Evolutionary conservation across 495 filamentous ascomycete species (phyloP), one percentile per base, ranked within the genome.

Genomic region (Barbatosphaeria neglecta): DNA sequence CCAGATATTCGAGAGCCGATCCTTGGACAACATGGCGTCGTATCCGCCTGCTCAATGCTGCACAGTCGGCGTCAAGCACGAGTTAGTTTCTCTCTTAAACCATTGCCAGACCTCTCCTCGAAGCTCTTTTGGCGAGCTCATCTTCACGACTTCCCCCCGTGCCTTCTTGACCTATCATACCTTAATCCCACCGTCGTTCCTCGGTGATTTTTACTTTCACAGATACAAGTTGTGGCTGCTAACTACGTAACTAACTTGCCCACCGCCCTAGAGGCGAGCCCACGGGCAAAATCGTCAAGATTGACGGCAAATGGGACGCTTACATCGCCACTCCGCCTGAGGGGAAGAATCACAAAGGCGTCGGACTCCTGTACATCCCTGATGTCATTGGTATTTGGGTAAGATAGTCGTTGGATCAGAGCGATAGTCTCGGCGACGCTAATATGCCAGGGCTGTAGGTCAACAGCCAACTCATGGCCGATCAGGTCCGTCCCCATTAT

Each of bases 391-490:
- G 83, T 49, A 76, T 86, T 62, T 87, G 78, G 72, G 31, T 35
- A n/a, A 11, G 31, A n/a, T n/a, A n/a, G n/a, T n/a, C n/a, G n/a
- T n/a, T n/a, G n/a, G n/a, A n/a, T n/a, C n/a, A n/a, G n/a, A n/a
- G n/a, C n/a, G n/a, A n/a, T n/a, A n/a, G n/a, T n/a, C 27, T 35
- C 13, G 9, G 9, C 11, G 11, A n/a, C n/a, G n/a, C n/a, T n/a
- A n/a, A n/a, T n/a, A n/a, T n/a, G n/a, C n/a, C n/a, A n/a, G n/a
- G n/a, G n/a, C n/a, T n/a, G 13, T n/a, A 35, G 31, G 67, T 76
- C 60, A 93, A 93, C 67, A 69, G 77, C 57, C 71, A 90, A 68
- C 76, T 95, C 41, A 67, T 90, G 47, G 87, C 86, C 48, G 87
- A 93, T 68, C 82, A 87, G 13, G 31, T 35, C 16, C 31, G 31